Evolutionary conservation across 345 rosid genomes (phyloP), one percentile per base, ranked within the genome.

Genomic region (Syzygium aromaticum): DNA sequence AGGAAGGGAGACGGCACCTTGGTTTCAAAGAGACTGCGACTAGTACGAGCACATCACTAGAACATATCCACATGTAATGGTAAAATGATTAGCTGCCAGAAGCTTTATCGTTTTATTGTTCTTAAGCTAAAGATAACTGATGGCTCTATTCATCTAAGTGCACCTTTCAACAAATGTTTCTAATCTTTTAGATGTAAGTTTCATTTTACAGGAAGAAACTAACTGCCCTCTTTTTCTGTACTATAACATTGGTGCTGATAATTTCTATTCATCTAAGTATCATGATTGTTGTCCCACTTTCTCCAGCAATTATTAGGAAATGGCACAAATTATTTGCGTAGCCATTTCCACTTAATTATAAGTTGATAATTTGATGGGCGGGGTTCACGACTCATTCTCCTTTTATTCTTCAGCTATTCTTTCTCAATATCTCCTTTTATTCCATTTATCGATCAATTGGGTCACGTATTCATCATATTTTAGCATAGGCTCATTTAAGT

Each of bases 341-440:
- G 85, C 85, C 85, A 52, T 84, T 84, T 52, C 85, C 85, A 84
- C 85, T 84, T 84, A 84, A 84, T 28, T 52, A 19, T 27, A 84
- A 84, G 57, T 16, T 33, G 78, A 67, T 28, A 16, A 64, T 28
- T 61, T 64, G 23, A 64, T 30, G 43, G 78, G 78, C 33, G 78
- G 25, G 78, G 78, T 33, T 33, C 78, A 67, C 12, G 17, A 10
- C 14, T 33, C 23, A 15, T 67, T 67, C 78, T 2, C 78, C 8
- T 33, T 64, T 64, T 46, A 30, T 33, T 67, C 78, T 67, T 16
- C 78, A 8, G 12, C 11, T 67, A 17, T 67, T 17, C 78, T 67
- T 67, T 67, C 78, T 67, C 46, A 10, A 67, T 67, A 30, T 17
- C 78, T 16, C 78, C 12, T 67, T 30, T 30, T 30, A 67, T 30